phyloP scores from a whole-genome alignment of 139 green algal genomes.

The Picochlorum sp. region DNA sequence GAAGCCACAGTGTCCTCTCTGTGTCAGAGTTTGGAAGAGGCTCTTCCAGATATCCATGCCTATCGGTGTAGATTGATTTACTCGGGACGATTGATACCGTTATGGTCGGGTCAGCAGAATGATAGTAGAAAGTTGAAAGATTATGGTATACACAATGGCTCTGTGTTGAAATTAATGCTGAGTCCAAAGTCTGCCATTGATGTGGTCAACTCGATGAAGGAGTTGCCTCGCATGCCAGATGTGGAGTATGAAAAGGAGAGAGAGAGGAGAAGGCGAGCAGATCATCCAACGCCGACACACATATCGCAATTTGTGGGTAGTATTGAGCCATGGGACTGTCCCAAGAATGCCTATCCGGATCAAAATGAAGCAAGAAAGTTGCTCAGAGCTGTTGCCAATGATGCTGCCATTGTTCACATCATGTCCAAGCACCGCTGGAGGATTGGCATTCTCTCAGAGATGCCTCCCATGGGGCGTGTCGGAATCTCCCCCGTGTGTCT shows the following conservation, averaged over 20 bases:
- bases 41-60: no score
- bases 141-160: not conserved
- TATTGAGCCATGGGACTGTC: conserved; percentile 29
- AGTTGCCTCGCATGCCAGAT: conserved; percentile 21
- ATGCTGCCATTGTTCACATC: conserved; percentile 65
- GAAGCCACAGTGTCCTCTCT: no score
- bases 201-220: conserved; percentile 18
- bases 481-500: conserved; percentile 55
- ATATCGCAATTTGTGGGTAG: conserved; percentile 5
- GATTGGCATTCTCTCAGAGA: conserved; percentile 69
- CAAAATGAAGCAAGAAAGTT: conserved; percentile 48
- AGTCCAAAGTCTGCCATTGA: conserved; percentile 27
- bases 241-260: conserved; percentile 57
- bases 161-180: conserved; percentile 19
- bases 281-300: not conserved
- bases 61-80: no score
- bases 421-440: conserved; percentile 54
- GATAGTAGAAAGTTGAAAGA: no score
- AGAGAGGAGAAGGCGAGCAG: conserved; percentile 13
- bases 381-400: conserved; percentile 45
- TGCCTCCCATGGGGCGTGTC: conserved; percentile 71
- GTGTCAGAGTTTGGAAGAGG: no score
- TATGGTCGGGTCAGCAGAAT: no score
- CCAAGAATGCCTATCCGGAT: conserved; percentile 20
- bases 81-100: no score